phyloP scores from a whole-genome alignment of 2,329 filamentous ascomycete species.

The Malbranchea zuffiana region DNA sequence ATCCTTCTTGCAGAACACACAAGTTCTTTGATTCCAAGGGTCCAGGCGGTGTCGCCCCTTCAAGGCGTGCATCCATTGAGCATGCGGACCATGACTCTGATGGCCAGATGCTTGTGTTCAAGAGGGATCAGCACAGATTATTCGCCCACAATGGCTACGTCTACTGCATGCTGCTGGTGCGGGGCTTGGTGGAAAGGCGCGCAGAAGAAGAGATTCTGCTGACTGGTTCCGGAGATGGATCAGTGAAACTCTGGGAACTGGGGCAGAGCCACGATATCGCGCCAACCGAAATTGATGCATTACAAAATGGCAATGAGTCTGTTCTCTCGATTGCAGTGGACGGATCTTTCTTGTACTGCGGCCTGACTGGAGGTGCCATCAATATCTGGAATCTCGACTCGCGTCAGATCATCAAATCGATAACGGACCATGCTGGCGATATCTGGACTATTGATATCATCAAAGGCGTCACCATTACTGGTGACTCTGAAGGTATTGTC shows the following conservation, averaged over 20 bases:
- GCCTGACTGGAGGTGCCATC: constrained; percentile 74
- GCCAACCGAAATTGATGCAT: constrained; percentile 57
- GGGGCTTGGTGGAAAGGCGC: constrained; percentile 59
- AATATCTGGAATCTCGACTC: constrained; percentile 98
- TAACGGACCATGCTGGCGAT: constrained; percentile 70
- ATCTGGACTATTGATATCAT: constrained; percentile 79
- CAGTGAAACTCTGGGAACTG: constrained; percentile 86
- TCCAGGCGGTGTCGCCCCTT: constrained; percentile 68
- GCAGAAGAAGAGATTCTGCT: constrained; percentile 65
- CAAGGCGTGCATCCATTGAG: constrained; percentile 53
- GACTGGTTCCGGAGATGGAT: constrained; percentile 85
- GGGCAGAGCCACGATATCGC: constrained; percentile 48
- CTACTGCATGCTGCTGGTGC: constrained; percentile 85
- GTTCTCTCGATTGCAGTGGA: constrained; percentile 74
- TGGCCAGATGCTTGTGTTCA: constrained; percentile 65
- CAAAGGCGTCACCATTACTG: constrained; percentile 75
- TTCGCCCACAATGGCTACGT: constrained; percentile 95
- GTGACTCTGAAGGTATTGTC: constrained; percentile 75
- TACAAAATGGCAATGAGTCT: constrained; percentile 53
- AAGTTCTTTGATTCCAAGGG: constrained; percentile 88
- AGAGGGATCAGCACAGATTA: constrained; percentile 65
- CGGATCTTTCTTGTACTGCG: constrained; percentile 84
- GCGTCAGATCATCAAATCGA: constrained; percentile 73
- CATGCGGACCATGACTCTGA: constrained; percentile 41
- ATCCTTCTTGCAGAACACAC: constrained; percentile 67